Evolutionary conservation across 768 basidiomycete species (phyloP).

Genomic region (Termitomyces sp.): DNA sequence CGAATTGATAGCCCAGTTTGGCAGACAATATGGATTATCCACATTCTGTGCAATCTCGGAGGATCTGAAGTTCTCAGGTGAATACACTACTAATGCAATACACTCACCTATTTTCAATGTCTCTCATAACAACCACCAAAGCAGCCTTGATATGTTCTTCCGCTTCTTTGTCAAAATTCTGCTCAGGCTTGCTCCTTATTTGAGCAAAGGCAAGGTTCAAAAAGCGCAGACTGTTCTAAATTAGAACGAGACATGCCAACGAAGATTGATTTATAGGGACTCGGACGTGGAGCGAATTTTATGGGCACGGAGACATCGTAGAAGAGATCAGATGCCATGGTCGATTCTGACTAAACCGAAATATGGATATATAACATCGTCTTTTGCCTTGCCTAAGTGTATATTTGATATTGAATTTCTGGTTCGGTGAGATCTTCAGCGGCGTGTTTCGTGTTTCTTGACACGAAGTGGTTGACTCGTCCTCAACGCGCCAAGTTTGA

Average conservation of each 20-base stretch:
- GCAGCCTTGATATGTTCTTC: constrained; percentile 6
- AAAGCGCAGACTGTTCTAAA: constrained; percentile 4
- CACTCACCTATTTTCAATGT: constrained; percentile 1
- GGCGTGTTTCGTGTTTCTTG: too few relatives aligned
- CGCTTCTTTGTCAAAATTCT: constrained; percentile 1
- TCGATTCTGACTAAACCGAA: too few relatives aligned
- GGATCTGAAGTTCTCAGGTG: background rate
- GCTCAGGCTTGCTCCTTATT: background rate
- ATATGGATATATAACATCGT: too few relatives aligned
- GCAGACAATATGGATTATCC: background rate
- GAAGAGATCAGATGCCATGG: too few relatives aligned
- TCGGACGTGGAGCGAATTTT: too few relatives aligned
- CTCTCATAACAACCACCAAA: background rate
- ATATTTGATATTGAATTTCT: too few relatives aligned
- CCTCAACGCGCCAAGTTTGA: too few relatives aligned
- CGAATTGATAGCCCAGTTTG: background rate
- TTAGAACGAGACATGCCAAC: background rate
- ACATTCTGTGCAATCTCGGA: background rate
- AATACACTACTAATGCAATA: background rate
- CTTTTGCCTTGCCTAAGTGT: too few relatives aligned
- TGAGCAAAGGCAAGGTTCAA: constrained; percentile 5
- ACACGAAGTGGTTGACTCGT: too few relatives aligned
- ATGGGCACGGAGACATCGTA: too few relatives aligned
- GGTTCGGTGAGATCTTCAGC: too few relatives aligned
- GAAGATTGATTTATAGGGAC: too few relatives aligned